These are phyloP conservation scores for Candida vartiovaarae DNA, from an alignment of 805 yeast genomes.

Conservation along the genomic window DNA sequence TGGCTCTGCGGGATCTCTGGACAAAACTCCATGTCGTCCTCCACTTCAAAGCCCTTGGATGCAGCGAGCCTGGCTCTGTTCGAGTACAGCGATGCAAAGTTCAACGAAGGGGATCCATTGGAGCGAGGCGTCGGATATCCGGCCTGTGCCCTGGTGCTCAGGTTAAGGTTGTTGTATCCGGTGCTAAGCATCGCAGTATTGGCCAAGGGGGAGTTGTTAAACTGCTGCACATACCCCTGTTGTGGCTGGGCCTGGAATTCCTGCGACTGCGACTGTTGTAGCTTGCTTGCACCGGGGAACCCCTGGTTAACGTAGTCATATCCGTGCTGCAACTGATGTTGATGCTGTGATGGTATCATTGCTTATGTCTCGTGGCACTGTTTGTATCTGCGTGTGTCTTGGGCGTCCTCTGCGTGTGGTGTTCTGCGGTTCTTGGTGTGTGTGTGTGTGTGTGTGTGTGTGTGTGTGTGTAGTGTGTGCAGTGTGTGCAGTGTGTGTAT, in stretches of 20 bases:
- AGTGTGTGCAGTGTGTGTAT: too few relatives aligned
- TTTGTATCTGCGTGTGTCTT: too few relatives aligned
- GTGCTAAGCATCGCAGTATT: slow-evolving; percentile 9
- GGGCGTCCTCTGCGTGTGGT: too few relatives aligned
- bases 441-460: too few relatives aligned
- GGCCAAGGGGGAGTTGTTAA: slow-evolving; percentile 12
- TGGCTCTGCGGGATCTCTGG: slow-evolving; percentile 31
- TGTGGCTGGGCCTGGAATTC: slow-evolving; percentile 10
- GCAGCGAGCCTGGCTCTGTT: slow-evolving; percentile 49
- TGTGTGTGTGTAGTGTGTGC: too few relatives aligned
- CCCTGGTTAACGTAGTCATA: slow-evolving; percentile 4
- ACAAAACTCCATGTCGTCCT: slow-evolving; percentile 59
- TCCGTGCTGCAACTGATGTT: not conserved
- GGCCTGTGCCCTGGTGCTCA: slow-evolving; percentile 13
- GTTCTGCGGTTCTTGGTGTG: too few relatives aligned
- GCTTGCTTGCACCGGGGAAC: not conserved
- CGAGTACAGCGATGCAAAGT: slow-evolving; percentile 32
- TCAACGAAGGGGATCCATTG: slow-evolving; percentile 17
- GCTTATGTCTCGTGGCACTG: too few relatives aligned
- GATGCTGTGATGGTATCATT: too few relatives aligned
- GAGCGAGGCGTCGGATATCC: slow-evolving; percentile 18
- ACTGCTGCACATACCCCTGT: slow-evolving; percentile 5
- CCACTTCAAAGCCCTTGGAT: slow-evolving; percentile 53
- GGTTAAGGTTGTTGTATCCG: slow-evolving; percentile 17
- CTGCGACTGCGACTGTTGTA: slow-evolving; percentile 5